Percentiles rank a stretch among this genome's conserved stretches.
These are phyloP conservation scores for Ascochyta clinopodiicola DNA, from an alignment of 2,329 filamentous ascomycete species.

Conservation along the genomic window DNA sequence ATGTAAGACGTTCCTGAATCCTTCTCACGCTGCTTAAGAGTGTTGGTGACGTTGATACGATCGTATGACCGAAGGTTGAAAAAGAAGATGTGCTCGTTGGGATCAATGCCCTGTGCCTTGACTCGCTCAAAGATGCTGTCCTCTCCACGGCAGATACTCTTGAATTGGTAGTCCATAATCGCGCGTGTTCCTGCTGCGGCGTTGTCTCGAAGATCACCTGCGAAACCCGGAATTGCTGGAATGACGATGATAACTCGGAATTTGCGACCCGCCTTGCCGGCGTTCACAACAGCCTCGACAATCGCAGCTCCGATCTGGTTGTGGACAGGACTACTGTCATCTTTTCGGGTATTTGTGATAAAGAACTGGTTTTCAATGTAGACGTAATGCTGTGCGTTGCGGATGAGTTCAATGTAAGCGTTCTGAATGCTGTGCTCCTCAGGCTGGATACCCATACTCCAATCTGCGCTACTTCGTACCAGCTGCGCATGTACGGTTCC, in stretches of 20 bases:
- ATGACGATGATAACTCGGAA: constrained; percentile 92
- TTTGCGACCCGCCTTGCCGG: constrained; percentile 81
- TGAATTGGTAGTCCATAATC: constrained; percentile 99
- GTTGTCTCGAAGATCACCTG: constrained; percentile 83
- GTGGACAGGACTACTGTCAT: constrained; percentile 83
- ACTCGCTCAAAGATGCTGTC: constrained; percentile 89
- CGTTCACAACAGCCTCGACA: constrained; percentile 84
- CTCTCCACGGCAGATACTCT: constrained; percentile 89
- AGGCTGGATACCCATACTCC: constrained; percentile 85
- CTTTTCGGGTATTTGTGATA: constrained; percentile 76
- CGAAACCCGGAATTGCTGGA: constrained; percentile 91
- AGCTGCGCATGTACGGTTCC: constrained; percentile 84
- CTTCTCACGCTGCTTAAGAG: constrained; percentile 76
- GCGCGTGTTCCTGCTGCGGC: constrained; percentile 82
- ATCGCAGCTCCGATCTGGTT: constrained; percentile 90
- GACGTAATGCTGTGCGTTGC: constrained; percentile 86
- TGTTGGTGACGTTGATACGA: constrained; percentile 81
- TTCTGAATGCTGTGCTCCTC: constrained; percentile 86
- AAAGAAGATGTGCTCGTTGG: constrained; percentile 80
- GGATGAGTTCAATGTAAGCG: constrained; percentile 83
- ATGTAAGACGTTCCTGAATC: constrained; percentile 83
- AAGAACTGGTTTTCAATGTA: constrained; percentile 99
- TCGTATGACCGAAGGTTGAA: constrained; percentile 96
- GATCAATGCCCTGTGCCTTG: constrained; percentile 75
- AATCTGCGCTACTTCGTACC: constrained; percentile 88